phyloP scores from a whole-genome alignment of 2,329 filamentous ascomycete genomes.

The Tolypocladium tropicale region DNA sequence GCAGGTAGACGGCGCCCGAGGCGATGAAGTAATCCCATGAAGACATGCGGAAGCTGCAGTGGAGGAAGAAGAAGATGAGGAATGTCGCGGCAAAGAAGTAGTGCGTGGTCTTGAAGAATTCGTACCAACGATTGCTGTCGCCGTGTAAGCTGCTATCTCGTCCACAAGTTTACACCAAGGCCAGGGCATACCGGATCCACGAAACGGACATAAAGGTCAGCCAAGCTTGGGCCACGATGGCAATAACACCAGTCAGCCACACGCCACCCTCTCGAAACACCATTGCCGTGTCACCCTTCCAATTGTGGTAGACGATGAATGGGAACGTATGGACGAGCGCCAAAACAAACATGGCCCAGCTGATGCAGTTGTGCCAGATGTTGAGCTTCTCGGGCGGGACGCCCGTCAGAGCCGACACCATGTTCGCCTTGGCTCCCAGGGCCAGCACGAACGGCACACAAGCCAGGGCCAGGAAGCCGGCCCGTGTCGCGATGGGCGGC shows the following conservation, averaged over 20 bases:
- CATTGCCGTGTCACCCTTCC: conserved; percentile 34
- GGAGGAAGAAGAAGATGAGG: conserved; percentile 49
- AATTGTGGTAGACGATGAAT: conserved; percentile 42
- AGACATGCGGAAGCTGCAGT: conserved; percentile 44
- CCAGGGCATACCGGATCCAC: conserved; percentile 31
- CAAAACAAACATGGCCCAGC: conserved; percentile 45
- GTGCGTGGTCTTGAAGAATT: conserved; percentile 51
- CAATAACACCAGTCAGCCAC: conserved; percentile 47
- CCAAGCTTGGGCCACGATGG: conserved; percentile 41
- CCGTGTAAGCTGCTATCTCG: background rate
- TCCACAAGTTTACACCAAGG: too few species aligned
- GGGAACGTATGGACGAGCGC: conserved; percentile 50
- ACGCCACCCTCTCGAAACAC: conserved; percentile 32
- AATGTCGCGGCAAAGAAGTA: conserved; percentile 42
- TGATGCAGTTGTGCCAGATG: conserved; percentile 43
- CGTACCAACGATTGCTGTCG: conserved; percentile 41
- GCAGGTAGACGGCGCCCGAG: conserved; percentile 25
- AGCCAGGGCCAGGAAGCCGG: conserved; percentile 41
- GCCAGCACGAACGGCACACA: conserved; percentile 41
- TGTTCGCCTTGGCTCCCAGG: conserved; percentile 43
- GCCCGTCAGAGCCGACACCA: conserved; percentile 42
- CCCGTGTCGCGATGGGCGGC: conserved; percentile 40
- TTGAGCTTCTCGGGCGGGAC: conserved; percentile 47
- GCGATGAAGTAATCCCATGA: conserved; percentile 55
- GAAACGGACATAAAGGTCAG: conserved; percentile 44